Evolutionary conservation across 768 basidiomycete species (phyloP).

Genomic region (Tricholoma furcatifolium): DNA sequence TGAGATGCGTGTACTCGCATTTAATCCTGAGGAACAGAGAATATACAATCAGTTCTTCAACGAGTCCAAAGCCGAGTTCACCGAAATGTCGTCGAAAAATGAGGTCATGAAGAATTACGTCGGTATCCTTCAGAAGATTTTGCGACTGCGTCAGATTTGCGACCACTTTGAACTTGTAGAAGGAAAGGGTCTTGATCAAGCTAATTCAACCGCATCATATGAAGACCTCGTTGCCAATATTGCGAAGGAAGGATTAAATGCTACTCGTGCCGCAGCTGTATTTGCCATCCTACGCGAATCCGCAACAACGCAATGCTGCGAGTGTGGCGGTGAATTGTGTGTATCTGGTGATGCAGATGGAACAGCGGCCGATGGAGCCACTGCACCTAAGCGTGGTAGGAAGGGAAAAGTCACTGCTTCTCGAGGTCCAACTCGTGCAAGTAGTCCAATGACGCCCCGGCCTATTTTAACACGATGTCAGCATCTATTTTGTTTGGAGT

Average conservation of each 20-base stretch:
- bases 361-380: slow-evolving; percentile 48
- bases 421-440: slow-evolving; percentile 72
- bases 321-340: slow-evolving; percentile 81
- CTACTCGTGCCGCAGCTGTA: slow-evolving; percentile 74
- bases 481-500: slow-evolving; percentile 86
- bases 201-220: slow-evolving; percentile 59
- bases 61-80: slow-evolving; percentile 91
- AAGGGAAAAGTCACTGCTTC: slow-evolving; percentile 55
- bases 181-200: slow-evolving; percentile 53
- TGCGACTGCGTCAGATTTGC: slow-evolving; percentile 96
- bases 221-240: slow-evolving; percentile 81
- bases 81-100: slow-evolving; percentile 80
- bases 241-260: slow-evolving; percentile 73
- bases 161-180: slow-evolving; percentile 91
- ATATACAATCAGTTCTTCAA: slow-evolving; percentile 89
- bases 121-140: slow-evolving; percentile 93
- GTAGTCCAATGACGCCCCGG: slow-evolving; percentile 61
- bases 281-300: slow-evolving; percentile 85
- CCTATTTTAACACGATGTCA: slow-evolving; percentile 89
- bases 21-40: slow-evolving; percentile 76
- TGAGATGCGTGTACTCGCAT: slow-evolving; percentile 80
- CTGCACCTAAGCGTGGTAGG: slow-evolving; percentile 44
- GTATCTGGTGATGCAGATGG: slow-evolving; percentile 46
- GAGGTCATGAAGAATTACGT: slow-evolving; percentile 99
- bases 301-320: slow-evolving; percentile 84